A percentile compares a stretch with the other conserved stretches of the same genome.
Evolutionary conservation across 164 flowering plant genomes (phyloP).

Genomic region (Pachysandra terminalis): DNA sequence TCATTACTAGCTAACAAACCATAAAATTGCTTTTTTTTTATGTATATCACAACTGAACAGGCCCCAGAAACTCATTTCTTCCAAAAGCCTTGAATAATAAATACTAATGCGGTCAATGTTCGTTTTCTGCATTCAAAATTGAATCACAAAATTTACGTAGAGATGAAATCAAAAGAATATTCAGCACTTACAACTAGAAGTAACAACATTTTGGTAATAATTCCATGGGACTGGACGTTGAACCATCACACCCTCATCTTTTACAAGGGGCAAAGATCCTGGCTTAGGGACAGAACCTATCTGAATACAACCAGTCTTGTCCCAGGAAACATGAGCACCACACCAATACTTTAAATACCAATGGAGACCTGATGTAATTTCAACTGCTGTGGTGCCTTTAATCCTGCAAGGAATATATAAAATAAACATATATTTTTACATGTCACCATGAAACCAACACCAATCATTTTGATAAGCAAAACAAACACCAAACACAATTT

Average conservation of each 20-base stretch:
- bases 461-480: not conserved
- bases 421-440: not conserved
- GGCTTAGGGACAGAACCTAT: slow-evolving; percentile 68
- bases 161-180: not conserved
- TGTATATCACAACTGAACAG: too few relatives aligned
- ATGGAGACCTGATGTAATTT: slow-evolving; percentile 81
- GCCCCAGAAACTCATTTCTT: too few relatives aligned
- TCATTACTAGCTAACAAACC: too few relatives aligned
- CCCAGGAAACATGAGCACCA: slow-evolving; percentile 96
- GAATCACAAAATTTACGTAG: not conserved
- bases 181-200: slow-evolving; percentile 80
- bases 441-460: not conserved
- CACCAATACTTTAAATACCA: slow-evolving; percentile 94
- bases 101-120: too few relatives aligned
- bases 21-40: too few relatives aligned
- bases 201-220: slow-evolving; percentile 96
- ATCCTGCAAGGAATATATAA: slow-evolving; percentile 41
- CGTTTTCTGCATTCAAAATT: not conserved
- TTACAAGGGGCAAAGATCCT: slow-evolving; percentile 68
- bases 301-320: slow-evolving; percentile 92
- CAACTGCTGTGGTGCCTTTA: slow-evolving; percentile 82
- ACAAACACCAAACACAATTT: not conserved
- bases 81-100: too few relatives aligned
- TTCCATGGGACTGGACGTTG: slow-evolving; percentile 91
- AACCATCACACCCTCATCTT: slow-evolving; percentile 54